Base-by-base conservation (phyloP, 495 filamentous ascomycete species). In the Thermothielavioides terrestris region DNA sequence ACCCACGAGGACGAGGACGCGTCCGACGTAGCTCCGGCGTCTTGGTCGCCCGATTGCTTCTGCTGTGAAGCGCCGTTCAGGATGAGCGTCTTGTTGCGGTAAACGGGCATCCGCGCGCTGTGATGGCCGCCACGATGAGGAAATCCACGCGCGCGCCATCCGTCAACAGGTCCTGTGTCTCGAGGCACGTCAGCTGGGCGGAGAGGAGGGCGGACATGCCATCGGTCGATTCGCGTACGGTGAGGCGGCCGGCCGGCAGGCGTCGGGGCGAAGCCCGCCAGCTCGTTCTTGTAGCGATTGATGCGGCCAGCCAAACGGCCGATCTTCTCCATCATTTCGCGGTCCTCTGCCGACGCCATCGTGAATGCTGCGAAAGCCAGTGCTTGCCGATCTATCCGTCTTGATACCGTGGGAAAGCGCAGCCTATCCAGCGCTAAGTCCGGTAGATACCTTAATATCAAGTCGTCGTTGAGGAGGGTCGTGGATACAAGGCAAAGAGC, bases 271-370 rank as follows among this genome's bases (percentile, higher is more conserved):
- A 65, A 21, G 41, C 65, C 66, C 14, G 64, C 66, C 43, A 73
- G 69, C 54, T 86, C 79, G 41, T 77, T 84, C 58, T 86, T 90
- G 69, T 88, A 84, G 40, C 83, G 83, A 66, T 90, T 89, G 66
- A 94, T 94, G 64, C 84, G 83, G 57, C 86, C 82, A 65, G 85
- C 81, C 60, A 94, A 72, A 51, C 80, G 80, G 64, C 81, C 74
- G 67, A 94, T 94, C 60, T 77, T 80, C 45, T 78, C 79, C 60
- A 89, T 73, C 37, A 92, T 70, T 58, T 86, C 84, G 59, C 88
- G 79, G 21, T 81, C 75, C 53, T 88, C 81, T 27, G 28, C 18
- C 55, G 85, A 77, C 42, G 84, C 77, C 85, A 88, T 89, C 23
- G 31, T 68, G 12, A 38, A 15, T 14, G 14, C n/a, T 61, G 37